Base-by-base conservation (phyloP, 176 grass and related monocot genomes). In the Avena atlantica region DNA sequence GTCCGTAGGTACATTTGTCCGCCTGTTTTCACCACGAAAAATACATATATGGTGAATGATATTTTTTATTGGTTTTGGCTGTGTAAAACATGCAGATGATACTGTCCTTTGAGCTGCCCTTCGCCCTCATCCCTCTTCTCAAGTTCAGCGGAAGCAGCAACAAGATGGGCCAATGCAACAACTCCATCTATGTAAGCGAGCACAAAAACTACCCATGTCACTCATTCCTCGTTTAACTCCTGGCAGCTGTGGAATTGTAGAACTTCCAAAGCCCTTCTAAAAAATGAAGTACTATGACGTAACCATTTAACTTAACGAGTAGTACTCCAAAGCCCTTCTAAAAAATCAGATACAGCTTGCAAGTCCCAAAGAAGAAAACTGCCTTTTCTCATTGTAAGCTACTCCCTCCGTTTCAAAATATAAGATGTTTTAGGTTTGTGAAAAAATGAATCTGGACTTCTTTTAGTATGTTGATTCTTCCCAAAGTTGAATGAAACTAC, bases 71-170 rank as follows among this genome's bases (percentile, higher is more conserved):
- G 47, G 27, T 62, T 60, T 74, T 59, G 17, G 50, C 50, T 76
- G 12, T 64, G 27, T 29, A 29, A 29, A 29, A 23, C 51, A 55
- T 86, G 57, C 84, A 98, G 95, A 95, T 98, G 95, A 95, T 98
- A 47, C 85, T 98, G 2, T 98, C 95, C 13, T 86, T 98, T 79
- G 93, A 98, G 84, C 86, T 98, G 5, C 95, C 95, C 58, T 98
- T 98, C 87, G 78, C 93, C 87, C 91, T 98, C 16, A 95, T 95
- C 45, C 95, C 95, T 75, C 95, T 98, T 73, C 95, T 98, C 55
- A 98, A 95, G 76, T 98, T 98, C 84, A 98, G 95, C 88, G 88
- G 93, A 76, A 90, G 91, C 36, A 69, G 48, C 49, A 95, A 86
- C 15, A 98, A 92, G 52, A 93, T 98, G 95, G 95, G 95, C 11